A percentile compares a stretch with the other conserved stretches of the same genome.
Evolutionary conservation across 2,329 filamentous ascomycete genomes (phyloP).

Genomic region (Pestalotiopsis sp.): DNA sequence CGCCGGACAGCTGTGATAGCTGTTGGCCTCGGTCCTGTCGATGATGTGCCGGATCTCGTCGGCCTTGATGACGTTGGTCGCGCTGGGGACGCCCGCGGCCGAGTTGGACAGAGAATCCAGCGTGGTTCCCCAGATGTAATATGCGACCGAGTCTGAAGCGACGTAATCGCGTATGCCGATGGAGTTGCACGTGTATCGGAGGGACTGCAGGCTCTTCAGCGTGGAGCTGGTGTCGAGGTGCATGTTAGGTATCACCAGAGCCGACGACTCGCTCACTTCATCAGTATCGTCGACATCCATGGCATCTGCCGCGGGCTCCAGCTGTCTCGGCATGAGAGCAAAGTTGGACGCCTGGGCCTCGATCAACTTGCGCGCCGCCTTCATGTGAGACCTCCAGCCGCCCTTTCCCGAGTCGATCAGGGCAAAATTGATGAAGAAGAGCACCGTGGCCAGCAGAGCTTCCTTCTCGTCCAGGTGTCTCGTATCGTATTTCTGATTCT

Average conservation of each 20-base stretch:
- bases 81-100: constrained; percentile 37
- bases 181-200: constrained; percentile 10
- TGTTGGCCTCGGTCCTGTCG: constrained; percentile 42
- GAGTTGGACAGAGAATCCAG: constrained; percentile 40
- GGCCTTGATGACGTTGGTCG: constrained; percentile 37
- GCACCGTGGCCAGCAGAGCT: constrained; percentile 47
- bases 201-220: neutral
- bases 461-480: constrained; percentile 43
- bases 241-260: neutral
- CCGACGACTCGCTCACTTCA: neutral
- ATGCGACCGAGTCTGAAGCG: constrained; percentile 44
- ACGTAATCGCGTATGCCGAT: constrained; percentile 41
- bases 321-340: neutral
- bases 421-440: constrained; percentile 54
- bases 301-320: neutral
- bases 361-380: constrained; percentile 44
- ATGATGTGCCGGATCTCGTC: constrained; percentile 33
- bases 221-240: neutral
- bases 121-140: constrained; percentile 32
- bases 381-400: constrained; percentile 48
- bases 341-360: constrained; percentile 14
- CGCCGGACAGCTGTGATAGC: constrained; percentile 44
- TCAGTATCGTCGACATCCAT: neutral
- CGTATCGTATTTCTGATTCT: constrained; percentile 24
- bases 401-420: constrained; percentile 49